phyloP scores from a whole-genome alignment of 805 yeast species.

The Candida sithepensis region DNA sequence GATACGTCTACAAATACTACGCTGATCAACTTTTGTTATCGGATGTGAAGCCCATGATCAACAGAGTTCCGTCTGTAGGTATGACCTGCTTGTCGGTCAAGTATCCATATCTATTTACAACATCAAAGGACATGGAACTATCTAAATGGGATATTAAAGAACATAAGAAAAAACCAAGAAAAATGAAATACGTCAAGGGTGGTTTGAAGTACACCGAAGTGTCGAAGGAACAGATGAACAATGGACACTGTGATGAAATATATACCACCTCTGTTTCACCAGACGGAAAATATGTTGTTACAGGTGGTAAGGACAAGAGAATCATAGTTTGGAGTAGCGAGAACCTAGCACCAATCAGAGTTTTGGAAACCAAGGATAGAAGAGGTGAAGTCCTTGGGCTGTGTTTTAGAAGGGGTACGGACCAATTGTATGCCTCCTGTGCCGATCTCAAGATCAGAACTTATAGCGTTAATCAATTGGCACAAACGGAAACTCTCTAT shows the following conservation, averaged over 20 bases:
- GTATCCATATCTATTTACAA: slow-evolving; percentile 67
- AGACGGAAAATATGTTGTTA: slow-evolving; percentile 83
- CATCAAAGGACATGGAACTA: slow-evolving; percentile 75
- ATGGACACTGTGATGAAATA: slow-evolving; percentile 77
- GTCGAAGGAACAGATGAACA: slow-evolving; percentile 47
- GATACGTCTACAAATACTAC: slow-evolving; percentile 69
- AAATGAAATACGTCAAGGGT: slow-evolving; percentile 63
- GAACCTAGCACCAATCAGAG: slow-evolving; percentile 69
- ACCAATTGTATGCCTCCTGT: slow-evolving; percentile 87
- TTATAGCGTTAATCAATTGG: slow-evolving; percentile 76
- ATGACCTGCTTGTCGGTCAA: slow-evolving; percentile 53
- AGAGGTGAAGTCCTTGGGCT: slow-evolving; percentile 70
- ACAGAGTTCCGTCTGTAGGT: slow-evolving; percentile 60
- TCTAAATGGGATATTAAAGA: slow-evolving; percentile 74
- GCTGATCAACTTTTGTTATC: slow-evolving; percentile 47
- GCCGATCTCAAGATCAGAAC: slow-evolving; percentile 89
- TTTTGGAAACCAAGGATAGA: slow-evolving; percentile 68
- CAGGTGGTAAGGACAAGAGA: slow-evolving; percentile 84
- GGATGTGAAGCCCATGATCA: slow-evolving; percentile 39
- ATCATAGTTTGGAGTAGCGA: slow-evolving; percentile 85
- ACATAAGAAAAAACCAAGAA: slow-evolving; percentile 54
- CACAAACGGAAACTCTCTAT: slow-evolving; percentile 85
- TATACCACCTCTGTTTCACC: slow-evolving; percentile 78
- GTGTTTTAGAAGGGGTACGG: slow-evolving; percentile 74
- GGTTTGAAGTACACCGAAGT: slow-evolving; percentile 45